These are phyloP conservation scores for Melastoma candidum DNA, from an alignment of 441 rosid genomes.

Conservation along the genomic window DNA sequence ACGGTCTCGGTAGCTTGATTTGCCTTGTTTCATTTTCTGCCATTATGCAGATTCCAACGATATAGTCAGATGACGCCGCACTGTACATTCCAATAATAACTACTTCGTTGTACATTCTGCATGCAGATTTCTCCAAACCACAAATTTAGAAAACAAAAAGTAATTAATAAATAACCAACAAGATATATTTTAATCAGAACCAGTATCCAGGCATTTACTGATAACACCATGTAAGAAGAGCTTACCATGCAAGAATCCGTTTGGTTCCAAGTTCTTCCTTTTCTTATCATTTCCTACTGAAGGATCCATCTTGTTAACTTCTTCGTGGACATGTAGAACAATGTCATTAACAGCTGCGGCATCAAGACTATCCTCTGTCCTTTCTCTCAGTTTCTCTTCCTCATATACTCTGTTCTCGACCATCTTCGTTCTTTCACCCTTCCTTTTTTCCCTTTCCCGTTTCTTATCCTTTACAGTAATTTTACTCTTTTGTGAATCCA, in stretches of 20 bases:
- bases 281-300: slow-evolving; percentile 24
- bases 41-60: slow-evolving; percentile 7
- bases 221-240: slow-evolving; percentile 6
- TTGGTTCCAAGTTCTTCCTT: slow-evolving; percentile 30
- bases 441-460: slow-evolving; percentile 11
- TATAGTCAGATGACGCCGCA: background rate
- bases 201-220: background rate
- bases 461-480: slow-evolving; percentile 8
- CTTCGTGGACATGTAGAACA: slow-evolving; percentile 20
- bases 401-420: slow-evolving; percentile 18
- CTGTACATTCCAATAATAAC: slow-evolving; percentile 1
- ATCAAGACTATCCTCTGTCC: slow-evolving; percentile 20
- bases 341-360: slow-evolving; percentile 12
- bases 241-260: slow-evolving; percentile 39
- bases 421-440: slow-evolving; percentile 23
- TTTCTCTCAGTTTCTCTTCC: slow-evolving; percentile 26
- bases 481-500: slow-evolving; percentile 9
- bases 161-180: background rate
- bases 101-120: background rate
- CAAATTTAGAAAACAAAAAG: background rate
- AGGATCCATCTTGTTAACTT: slow-evolving; percentile 16
- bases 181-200: slow-evolving; percentile 4
- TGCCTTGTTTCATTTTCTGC: slow-evolving; percentile 28
- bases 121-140: too few species aligned
- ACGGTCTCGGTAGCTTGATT: slow-evolving; percentile 28